Evolutionary conservation across 108 stramenopile species (phyloP).

Genomic region (Skeletonema marinoi): DNA sequence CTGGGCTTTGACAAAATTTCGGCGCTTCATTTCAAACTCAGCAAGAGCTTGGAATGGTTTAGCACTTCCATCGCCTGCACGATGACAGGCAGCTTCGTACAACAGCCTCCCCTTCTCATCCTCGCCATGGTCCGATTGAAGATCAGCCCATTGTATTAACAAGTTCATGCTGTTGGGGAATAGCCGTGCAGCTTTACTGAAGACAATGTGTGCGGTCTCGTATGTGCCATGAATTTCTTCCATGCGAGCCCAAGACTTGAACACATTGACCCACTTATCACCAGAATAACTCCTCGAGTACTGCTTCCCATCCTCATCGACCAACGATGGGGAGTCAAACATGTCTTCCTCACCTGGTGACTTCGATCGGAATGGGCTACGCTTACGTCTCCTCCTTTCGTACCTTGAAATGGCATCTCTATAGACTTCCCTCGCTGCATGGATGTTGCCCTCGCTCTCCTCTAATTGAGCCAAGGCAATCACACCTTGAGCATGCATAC

Average conservation of each 20-base stretch:
- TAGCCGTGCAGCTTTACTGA: constrained; percentile 55
- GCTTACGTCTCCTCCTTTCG: constrained; percentile 26
- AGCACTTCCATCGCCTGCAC: constrained; percentile 31
- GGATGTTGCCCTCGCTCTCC: constrained; percentile 67
- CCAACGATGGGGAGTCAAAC: constrained; percentile 13
- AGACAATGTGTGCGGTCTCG: constrained; percentile 61
- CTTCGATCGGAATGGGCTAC: constrained; percentile 3
- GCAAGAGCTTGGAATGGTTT: constrained; percentile 68
- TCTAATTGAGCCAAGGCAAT: constrained; percentile 76
- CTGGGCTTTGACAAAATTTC: constrained; percentile 56
- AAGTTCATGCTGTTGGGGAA: constrained; percentile 57
- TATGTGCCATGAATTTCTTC: constrained; percentile 69
- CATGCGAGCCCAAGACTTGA: constrained; percentile 75
- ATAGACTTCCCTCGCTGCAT: constrained; percentile 64
- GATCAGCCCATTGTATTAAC: constrained; percentile 64
- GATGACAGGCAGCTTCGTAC: constrained; percentile 60
- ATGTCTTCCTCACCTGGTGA: constrained; percentile 4
- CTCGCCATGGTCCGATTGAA: constrained; percentile 43
- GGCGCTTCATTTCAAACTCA: constrained; percentile 66
- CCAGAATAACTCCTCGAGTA: constrained; percentile 58
- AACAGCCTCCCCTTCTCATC: constrained; percentile 48
- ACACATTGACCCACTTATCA: constrained; percentile 79
- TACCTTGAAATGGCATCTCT: constrained; percentile 39
- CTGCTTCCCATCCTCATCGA: constrained; percentile 4
- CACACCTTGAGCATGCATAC: constrained; percentile 75